These are phyloP conservation scores for Linnemannia exigua DNA, from an alignment of 192 early-diverging fungal species.

Conservation along the genomic window DNA sequence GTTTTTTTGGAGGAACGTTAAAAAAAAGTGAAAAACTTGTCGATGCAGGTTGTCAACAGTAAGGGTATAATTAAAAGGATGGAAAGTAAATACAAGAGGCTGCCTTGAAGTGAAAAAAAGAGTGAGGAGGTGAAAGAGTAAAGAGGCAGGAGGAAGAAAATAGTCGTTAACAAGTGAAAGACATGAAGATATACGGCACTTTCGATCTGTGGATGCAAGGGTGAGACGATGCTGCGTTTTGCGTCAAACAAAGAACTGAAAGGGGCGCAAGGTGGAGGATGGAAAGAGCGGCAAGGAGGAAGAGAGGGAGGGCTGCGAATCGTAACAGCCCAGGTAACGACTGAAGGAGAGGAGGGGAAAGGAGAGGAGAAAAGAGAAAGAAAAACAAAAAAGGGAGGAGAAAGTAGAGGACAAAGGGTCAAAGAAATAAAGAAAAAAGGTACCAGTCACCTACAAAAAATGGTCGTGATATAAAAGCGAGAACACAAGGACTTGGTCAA, in stretches of 20 bases:
- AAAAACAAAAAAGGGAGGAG: background rate
- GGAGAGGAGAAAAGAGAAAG: background rate
- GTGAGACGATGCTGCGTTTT: background rate
- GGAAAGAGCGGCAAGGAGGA: conserved; percentile 1
- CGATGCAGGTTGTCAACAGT: background rate
- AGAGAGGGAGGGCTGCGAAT: conserved; percentile 9
- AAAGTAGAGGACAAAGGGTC: too few species aligned
- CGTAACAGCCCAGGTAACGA: conserved; percentile 26
- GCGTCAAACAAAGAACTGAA: background rate
- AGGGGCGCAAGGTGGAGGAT: background rate
- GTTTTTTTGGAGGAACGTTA: background rate
- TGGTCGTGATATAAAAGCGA: too few species aligned
- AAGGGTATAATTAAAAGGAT: conserved; percentile 5
- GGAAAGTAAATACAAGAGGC: background rate
- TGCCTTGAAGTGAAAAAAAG: too few species aligned
- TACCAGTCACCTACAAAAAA: too few species aligned
- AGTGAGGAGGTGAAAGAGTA: too few species aligned
- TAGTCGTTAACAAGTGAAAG: background rate
- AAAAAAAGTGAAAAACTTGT: too few species aligned
- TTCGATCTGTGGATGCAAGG: conserved; percentile 4
- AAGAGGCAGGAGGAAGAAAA: background rate
- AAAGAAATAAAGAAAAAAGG: background rate
- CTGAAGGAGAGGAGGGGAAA: background rate
- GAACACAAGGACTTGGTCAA: background rate
- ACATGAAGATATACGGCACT: background rate